phyloP scores from a whole-genome alignment of 2,329 filamentous ascomycete species.

The Cladorrhinum sp. region DNA sequence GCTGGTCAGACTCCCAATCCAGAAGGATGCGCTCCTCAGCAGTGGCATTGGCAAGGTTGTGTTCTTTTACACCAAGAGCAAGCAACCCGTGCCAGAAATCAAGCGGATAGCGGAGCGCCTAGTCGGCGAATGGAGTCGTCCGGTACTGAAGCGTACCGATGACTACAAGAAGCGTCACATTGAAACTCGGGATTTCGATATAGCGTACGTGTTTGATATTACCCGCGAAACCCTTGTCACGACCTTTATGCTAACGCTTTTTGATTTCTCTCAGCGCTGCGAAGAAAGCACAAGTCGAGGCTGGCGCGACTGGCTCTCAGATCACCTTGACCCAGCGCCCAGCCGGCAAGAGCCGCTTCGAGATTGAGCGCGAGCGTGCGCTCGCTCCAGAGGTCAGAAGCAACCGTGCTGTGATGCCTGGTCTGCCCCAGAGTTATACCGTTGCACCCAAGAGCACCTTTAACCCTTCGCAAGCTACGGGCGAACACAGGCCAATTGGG shows the following conservation, averaged over 20 bases:
- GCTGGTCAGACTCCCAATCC: conserved; percentile 76
- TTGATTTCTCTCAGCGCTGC: conserved; percentile 42
- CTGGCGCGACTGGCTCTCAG: conserved; percentile 40
- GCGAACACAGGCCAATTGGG: conserved; percentile 59
- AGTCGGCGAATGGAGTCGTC: conserved; percentile 92
- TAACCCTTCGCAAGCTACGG: conserved; percentile 44
- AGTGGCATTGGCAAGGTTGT: conserved; percentile 96
- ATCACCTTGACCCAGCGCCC: conserved; percentile 51
- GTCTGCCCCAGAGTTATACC: conserved; percentile 55
- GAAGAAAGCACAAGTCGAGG: conserved; percentile 49
- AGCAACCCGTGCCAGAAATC: conserved; percentile 80
- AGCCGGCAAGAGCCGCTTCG: conserved; percentile 37
- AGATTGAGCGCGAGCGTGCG: conserved; percentile 55
- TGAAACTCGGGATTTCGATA: conserved; percentile 61
- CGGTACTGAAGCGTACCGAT: conserved; percentile 88
- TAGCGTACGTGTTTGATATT: conserved; percentile 49
- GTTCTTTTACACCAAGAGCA: conserved; percentile 94
- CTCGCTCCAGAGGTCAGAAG: conserved; percentile 52
- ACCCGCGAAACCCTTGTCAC: neutral
- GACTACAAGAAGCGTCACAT: conserved; percentile 85
- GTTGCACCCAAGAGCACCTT: conserved; percentile 62
- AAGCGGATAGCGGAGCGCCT: conserved; percentile 91
- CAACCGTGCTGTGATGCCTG: conserved; percentile 56
- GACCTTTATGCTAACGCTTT: neutral
- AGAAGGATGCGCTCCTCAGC: conserved; percentile 84